Base-by-base conservation (phyloP, 148 eudicot genomes). In the Fallopia convolvulus region DNA sequence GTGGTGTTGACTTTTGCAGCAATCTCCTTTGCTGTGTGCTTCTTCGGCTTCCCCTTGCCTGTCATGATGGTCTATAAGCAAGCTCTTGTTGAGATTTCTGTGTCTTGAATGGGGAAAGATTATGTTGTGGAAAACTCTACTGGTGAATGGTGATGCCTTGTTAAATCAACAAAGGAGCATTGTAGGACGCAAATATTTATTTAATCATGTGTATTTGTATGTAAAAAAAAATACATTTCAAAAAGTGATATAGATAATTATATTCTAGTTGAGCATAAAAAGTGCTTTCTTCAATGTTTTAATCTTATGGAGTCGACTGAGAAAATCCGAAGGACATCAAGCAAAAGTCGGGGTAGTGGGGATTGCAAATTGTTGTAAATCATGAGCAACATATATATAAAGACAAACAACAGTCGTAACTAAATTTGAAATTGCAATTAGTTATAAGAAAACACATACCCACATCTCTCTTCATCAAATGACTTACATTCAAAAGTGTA, bases 31-130 rank as follows among this genome's bases (percentile, higher is more conserved):
- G 98, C 97, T 7, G 98, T 94, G 89, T 94, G 98, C 91, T 94
- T 94, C 98, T 92, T 94, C 2, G 98, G 98, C 86, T 94, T 94
- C n/a, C 95, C 98, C 76, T 94, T 94, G 11, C 98, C 98, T 0
- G 98, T 94, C 98, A 94, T 94, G 76, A 66, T 84, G 55, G 44
- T 36, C 14, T 4, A 26, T 21, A 65, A 65, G 13, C 33, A 47
- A 47, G 50, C 50, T 47, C 13, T 8, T 8, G 52, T 48, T 48
- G 52, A 48, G 52, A 15, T 48, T 48, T 26, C 30, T 26, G 30
- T 26, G 30, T 26, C 30, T 26, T 26, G 30, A 26, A 26, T 26
- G 30, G 30, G 30, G 30, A 26, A 26, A 26, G 30, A 26, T 26
- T 0, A 26, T 26, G 11, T 14, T 48, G 52, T 48, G 17, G 30